Evolutionary conservation across 352 stramenopile species (phyloP), one percentile per base, ranked within the genome.

Genomic region (Globisporangium polare): DNA sequence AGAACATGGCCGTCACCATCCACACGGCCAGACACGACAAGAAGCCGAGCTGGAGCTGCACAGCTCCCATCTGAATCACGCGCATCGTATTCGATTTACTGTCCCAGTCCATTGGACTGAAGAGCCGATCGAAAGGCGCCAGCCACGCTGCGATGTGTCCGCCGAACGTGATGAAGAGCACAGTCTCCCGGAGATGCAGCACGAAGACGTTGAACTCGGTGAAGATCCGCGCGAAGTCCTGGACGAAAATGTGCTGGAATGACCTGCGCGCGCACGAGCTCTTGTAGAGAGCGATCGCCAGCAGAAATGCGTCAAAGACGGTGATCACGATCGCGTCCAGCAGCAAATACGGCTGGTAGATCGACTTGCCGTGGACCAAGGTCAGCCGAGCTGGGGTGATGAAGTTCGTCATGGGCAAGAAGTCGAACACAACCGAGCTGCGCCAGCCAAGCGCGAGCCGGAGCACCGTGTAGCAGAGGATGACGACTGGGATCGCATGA

Each of bases 191-290:
- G 18, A 80, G 71, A 43, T 78, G 72, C 39, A 78, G 50, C 37
- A 83, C 73, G 27, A 83, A 80, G 29, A 83, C 51, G 33, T 68
- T 67, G 54, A 77, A 80, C 58, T 77, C 74, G 24, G 71, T 78
- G 62, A 78, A 77, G 5, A 71, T 56, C 1, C 69, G 62, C 0
- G 72, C 71, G 59, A 80, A 76, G 52, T 83, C 69, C 17, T 67
- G 63, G 22, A 83, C 56, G 29, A 80, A 83, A 4, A 77, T 61
- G 50, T 68, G 57, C 26, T 53, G 58, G 47, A 78, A 83, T 3
- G 72, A 65, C 24, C 33, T 43, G n/a, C 67, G 61, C 12, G 69
- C 67, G 17, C 64, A 71, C 18, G 51, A 60, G 20, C 59, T 67
- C 42, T 80, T 75, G 31, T 63, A 63, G 8, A 61, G 58, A 3